A percentile compares a stretch with the other conserved stretches of the same genome.
Evolutionary conservation across 495 filamentous ascomycete species (phyloP).

Genomic region (Neurospora tetraspora): DNA sequence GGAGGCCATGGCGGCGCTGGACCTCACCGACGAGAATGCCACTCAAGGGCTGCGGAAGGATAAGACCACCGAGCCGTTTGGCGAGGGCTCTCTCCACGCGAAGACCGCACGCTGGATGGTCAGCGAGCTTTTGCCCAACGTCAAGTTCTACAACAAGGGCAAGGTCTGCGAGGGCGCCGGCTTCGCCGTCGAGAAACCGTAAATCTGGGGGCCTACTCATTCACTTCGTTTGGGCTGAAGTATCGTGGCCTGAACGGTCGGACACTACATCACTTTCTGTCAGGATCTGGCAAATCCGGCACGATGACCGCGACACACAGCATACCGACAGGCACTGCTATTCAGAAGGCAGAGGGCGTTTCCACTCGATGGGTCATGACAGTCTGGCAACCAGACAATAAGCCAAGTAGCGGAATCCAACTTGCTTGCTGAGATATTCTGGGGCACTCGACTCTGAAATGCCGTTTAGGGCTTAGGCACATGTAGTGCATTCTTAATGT

Average conservation of each 20-base stretch:
- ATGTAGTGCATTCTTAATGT: neutral
- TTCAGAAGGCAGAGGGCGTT: neutral
- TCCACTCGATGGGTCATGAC: neutral
- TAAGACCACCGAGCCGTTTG: constrained; percentile 34
- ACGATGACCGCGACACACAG: neutral
- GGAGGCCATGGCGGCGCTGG: constrained; percentile 7
- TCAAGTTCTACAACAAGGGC: constrained; percentile 43
- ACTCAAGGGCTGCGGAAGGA: constrained; percentile 18
- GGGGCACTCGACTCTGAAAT: neutral
- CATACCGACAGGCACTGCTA: neutral
- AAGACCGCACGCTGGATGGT: constrained; percentile 70
- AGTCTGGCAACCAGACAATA: neutral
- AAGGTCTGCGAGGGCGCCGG: constrained; percentile 42
- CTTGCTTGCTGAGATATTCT: neutral
- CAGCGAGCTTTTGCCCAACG: constrained; percentile 39
- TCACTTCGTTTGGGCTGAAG: neutral
- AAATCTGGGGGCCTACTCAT: neutral
- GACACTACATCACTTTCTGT: neutral
- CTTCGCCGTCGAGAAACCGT: constrained; percentile 9
- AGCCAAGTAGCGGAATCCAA: neutral
- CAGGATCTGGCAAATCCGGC: neutral
- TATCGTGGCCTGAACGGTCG: neutral
- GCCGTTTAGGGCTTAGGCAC: neutral
- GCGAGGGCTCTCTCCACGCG: constrained; percentile 56
- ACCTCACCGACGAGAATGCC: constrained; percentile 7